Conservation (phyloP, 2,329 filamentous ascomycete genomes). For the Botrytis fragariae region DNA sequence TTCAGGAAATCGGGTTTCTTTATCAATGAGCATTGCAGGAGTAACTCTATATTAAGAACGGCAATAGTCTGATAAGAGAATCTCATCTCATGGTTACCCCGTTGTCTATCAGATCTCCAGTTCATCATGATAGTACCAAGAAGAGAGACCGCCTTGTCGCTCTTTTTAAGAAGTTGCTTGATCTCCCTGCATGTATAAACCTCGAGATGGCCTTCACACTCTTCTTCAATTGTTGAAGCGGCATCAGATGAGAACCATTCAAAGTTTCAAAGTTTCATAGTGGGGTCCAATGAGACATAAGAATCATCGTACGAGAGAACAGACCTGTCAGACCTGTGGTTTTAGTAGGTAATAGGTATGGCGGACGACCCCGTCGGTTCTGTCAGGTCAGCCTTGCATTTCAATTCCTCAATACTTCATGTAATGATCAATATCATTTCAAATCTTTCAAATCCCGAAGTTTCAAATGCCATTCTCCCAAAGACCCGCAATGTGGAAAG, state of each 20-base stretch:
- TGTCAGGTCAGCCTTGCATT: neutral
- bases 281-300: neutral
- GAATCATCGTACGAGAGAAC: slow-evolving; percentile 1
- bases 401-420: neutral
- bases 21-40: neutral
- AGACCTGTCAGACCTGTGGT: neutral
- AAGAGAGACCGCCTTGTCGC: neutral
- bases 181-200: neutral
- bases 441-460: neutral
- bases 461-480: neutral
- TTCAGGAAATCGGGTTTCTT: neutral
- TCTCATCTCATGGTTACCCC: neutral
- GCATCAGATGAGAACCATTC: neutral
- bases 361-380: neutral
- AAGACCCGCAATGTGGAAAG: neutral
- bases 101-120: neutral
- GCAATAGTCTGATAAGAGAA: neutral
- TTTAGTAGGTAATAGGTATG: neutral
- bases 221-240: neutral
- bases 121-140: neutral
- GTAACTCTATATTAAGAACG: neutral
- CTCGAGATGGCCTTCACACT: neutral
- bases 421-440: neutral
- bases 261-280: neutral
- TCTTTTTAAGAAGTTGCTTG: neutral